These are phyloP conservation scores for Zasmidium angulare DNA, from an alignment of 2,329 filamentous ascomycete genomes.

Conservation along the genomic window DNA sequence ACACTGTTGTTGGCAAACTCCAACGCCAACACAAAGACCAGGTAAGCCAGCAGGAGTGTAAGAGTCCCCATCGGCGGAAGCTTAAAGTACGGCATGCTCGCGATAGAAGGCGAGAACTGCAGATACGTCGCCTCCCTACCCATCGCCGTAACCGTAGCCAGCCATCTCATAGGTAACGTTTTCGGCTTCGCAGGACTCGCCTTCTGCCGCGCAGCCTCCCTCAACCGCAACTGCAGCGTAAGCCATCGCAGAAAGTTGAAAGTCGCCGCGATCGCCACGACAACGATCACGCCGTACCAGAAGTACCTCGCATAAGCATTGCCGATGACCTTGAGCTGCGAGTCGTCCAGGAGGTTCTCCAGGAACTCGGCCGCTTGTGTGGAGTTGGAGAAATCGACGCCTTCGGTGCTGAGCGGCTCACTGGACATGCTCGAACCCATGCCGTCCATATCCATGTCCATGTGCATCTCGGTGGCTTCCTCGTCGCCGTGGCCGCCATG, in stretches of 20 bases:
- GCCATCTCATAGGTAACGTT: slow-evolving; percentile 26
- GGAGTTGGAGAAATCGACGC: slow-evolving; percentile 39
- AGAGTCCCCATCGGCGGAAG: slow-evolving; percentile 29
- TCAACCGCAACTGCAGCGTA: slow-evolving; percentile 34
- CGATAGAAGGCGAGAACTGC: slow-evolving; percentile 30
- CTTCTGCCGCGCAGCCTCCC: slow-evolving; percentile 35
- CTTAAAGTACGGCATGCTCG: slow-evolving; percentile 21
- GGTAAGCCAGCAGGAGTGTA: slow-evolving; percentile 23
- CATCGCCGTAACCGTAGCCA: slow-evolving; percentile 36
- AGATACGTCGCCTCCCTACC: slow-evolving; percentile 37
- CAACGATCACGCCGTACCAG: slow-evolving; percentile 40
- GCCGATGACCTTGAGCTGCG: slow-evolving; percentile 35
- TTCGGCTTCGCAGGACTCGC: slow-evolving; percentile 34
- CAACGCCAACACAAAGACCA: slow-evolving; percentile 29
- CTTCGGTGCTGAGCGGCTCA: slow-evolving; percentile 32
- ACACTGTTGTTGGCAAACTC: slow-evolving; percentile 28
- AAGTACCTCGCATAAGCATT: slow-evolving; percentile 40
- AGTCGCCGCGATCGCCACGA: slow-evolving; percentile 35
- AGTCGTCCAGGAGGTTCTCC: slow-evolving; percentile 38
- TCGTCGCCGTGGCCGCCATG: background rate
- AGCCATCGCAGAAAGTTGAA: slow-evolving; percentile 32
- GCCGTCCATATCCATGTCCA: slow-evolving; percentile 22
- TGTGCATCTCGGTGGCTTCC: slow-evolving; percentile 21
- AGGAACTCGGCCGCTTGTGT: slow-evolving; percentile 40
- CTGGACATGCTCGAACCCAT: slow-evolving; percentile 16